These are phyloP conservation scores for Silene conica DNA, from an alignment of 148 eudicot genomes.

Conservation along the genomic window DNA sequence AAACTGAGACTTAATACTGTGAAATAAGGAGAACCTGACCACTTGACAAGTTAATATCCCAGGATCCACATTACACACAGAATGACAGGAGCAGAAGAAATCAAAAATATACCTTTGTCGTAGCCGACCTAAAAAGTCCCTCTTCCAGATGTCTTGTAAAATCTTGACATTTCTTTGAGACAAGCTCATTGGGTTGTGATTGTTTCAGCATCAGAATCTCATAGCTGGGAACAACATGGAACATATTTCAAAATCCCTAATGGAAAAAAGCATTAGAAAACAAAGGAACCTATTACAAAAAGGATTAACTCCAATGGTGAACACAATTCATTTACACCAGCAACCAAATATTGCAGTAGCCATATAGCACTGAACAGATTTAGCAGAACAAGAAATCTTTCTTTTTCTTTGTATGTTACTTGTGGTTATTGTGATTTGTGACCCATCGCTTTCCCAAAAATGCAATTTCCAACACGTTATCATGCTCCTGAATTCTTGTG, in stretches of 20 bases:
- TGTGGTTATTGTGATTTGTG: background rate
- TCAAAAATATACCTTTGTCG: constrained; percentile 43
- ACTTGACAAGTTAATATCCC: background rate
- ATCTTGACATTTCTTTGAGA: constrained; percentile 45
- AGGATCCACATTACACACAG: background rate
- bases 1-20: background rate
- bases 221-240: constrained; percentile 40
- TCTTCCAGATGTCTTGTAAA: constrained; percentile 77
- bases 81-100: background rate
- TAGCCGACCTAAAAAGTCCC: constrained; percentile 50
- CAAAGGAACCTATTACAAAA: background rate
- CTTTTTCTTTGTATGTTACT: background rate
- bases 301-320: background rate
- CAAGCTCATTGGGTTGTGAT: constrained; percentile 36
- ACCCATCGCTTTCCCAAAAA: background rate
- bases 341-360: background rate
- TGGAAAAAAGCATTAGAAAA: background rate
- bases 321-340: background rate
- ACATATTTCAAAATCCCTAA: background rate
- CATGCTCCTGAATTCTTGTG: background rate
- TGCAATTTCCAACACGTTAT: background rate
- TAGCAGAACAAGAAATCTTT: background rate
- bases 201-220: constrained; percentile 50
- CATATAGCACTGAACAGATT: background rate
- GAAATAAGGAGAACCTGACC: background rate